These are phyloP conservation scores for Porogramme epimiltina DNA, from an alignment of 1,284 basidiomycete species.

Conservation along the genomic window DNA sequence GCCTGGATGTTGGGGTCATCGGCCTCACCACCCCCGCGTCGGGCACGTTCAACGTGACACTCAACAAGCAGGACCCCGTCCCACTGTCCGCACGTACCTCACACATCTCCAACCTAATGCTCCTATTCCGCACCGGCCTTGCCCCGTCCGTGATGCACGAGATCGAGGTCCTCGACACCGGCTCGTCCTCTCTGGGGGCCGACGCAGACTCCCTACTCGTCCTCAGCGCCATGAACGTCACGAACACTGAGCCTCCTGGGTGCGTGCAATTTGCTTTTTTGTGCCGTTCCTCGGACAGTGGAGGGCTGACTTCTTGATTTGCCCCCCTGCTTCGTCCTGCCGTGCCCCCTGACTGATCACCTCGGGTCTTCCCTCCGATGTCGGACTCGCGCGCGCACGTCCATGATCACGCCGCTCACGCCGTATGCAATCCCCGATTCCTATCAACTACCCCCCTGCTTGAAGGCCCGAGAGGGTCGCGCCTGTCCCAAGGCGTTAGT, in stretches of 20 bases:
- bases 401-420: constrained; percentile 17
- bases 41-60: constrained; percentile 58
- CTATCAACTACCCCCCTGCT: background rate
- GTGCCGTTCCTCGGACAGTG: background rate
- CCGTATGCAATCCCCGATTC: constrained; percentile 5
- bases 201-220: constrained; percentile 46
- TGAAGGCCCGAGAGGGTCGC: constrained; percentile 24
- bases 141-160: constrained; percentile 49
- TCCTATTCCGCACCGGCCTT: constrained; percentile 63
- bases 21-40: constrained; percentile 56
- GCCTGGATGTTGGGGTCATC: constrained; percentile 57
- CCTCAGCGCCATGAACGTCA: constrained; percentile 43
- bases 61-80: constrained; percentile 50
- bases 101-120: constrained; percentile 48
- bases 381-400: background rate
- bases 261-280: constrained; percentile 31
- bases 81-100: constrained; percentile 51
- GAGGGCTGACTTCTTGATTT: constrained; percentile 11
- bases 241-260: constrained; percentile 36
- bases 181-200: constrained; percentile 18
- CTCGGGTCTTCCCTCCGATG: background rate
- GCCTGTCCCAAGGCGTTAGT: constrained; percentile 51
- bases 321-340: constrained; percentile 9
- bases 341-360: background rate
- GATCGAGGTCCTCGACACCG: constrained; percentile 57